These are phyloP conservation scores for Candida broadrunensis DNA, from an alignment of 805 yeast species.

Conservation along the genomic window DNA sequence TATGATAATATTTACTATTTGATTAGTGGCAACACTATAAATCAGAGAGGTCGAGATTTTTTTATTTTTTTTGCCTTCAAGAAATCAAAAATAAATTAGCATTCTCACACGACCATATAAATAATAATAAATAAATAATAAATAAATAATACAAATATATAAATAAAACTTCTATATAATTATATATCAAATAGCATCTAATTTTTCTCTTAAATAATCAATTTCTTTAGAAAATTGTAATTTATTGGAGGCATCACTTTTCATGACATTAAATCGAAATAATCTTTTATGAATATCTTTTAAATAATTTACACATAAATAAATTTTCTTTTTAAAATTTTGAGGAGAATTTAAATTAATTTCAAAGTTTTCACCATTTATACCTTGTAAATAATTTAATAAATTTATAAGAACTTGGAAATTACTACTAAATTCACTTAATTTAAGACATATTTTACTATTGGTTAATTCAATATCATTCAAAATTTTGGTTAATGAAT, in stretches of 20 bases:
- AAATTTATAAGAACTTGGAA: slow-evolving; percentile 31
- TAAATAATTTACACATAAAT: background rate
- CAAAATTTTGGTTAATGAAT: slow-evolving; percentile 18
- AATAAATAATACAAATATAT: too few species aligned
- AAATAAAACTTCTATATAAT: background rate
- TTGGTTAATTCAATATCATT: slow-evolving; percentile 7
- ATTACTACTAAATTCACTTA: slow-evolving; percentile 31
- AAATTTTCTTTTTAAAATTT: background rate
- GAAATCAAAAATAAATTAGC: background rate
- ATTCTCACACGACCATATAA: background rate
- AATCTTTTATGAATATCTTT: background rate
- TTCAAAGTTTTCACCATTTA: background rate
- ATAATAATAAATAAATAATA: background rate
- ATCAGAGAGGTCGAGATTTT: too few species aligned
- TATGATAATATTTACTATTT: too few species aligned
- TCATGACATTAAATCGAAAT: background rate
- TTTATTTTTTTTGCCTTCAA: too few species aligned
- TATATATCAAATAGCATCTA: background rate
- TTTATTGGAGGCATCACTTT: background rate
- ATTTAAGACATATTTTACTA: slow-evolving; percentile 16
- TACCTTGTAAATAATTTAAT: slow-evolving; percentile 16
- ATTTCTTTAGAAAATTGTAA: background rate
- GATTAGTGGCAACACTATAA: too few species aligned
- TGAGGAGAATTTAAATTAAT: background rate
- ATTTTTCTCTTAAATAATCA: background rate